phyloP scores from a whole-genome alignment of 176 grass and related monocot species.

The Stipa capillata region DNA sequence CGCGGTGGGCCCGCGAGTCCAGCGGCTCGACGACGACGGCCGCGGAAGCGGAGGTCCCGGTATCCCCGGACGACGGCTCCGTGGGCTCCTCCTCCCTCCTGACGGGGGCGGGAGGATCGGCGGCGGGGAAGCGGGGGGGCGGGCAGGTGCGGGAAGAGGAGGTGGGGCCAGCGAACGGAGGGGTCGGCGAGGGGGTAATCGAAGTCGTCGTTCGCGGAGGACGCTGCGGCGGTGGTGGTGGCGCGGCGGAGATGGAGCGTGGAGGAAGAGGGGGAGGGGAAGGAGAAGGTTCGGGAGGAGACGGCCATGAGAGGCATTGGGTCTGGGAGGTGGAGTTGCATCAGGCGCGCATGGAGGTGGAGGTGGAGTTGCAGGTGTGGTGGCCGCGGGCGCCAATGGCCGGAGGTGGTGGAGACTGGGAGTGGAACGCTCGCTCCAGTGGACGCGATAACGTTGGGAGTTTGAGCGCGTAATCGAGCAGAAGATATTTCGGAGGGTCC shows the following conservation, averaged over 20 bases:
- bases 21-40: conserved; percentile 44
- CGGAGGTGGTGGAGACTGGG: not conserved
- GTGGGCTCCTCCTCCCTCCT: not conserved
- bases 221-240: not conserved
- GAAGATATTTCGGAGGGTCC: no score
- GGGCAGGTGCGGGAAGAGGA: conserved; percentile 50
- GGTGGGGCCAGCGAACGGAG: conserved; percentile 61
- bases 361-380: not conserved
- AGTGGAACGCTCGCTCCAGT: not conserved
- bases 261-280: conserved; percentile 18
- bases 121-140: conserved; percentile 2
- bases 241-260: conserved; percentile 17
- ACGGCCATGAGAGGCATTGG: conserved; percentile 46
- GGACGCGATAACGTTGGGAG: conserved; percentile 20
- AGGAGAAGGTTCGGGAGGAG: conserved; percentile 1
- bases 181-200: conserved; percentile 80
- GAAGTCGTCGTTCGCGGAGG: conserved; percentile 34
- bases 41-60: not conserved
- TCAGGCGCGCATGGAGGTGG: conserved; percentile 19
- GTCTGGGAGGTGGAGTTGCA: no score
- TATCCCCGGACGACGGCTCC: no score
- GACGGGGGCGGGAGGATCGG: not conserved
- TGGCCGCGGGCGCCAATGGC: not conserved
- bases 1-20: conserved; percentile 49
- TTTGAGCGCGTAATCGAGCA: conserved; percentile 8